Conservation (phyloP, 1,284 basidiomycete species). For the Ustilago bromivora region DNA sequence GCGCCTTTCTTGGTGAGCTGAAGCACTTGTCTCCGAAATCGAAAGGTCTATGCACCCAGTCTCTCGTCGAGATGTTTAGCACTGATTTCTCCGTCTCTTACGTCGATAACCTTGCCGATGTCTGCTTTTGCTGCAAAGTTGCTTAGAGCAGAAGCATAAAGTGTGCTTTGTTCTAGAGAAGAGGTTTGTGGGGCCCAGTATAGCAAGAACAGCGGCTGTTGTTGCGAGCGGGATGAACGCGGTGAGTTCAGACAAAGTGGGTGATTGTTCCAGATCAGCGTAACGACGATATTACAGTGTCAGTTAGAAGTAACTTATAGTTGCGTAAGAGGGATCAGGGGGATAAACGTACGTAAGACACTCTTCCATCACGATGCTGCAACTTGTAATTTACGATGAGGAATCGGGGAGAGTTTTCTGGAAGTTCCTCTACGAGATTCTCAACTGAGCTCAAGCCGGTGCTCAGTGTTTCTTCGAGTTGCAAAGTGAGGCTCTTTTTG, state of each 20-base stretch:
- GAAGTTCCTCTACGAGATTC: slow-evolving; percentile 76
- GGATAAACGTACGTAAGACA: slow-evolving; percentile 74
- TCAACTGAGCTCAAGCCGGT: slow-evolving; percentile 39
- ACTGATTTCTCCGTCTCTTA: slow-evolving; percentile 58
- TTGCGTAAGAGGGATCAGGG: not conserved
- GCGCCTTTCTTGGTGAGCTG: too few relatives aligned
- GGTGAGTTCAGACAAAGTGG: not conserved
- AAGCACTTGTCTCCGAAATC: not conserved
- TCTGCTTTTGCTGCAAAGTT: slow-evolving; percentile 60
- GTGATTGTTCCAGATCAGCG: too few relatives aligned
- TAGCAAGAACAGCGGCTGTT: slow-evolving; percentile 32
- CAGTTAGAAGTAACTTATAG: too few relatives aligned
- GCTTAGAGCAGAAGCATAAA: slow-evolving; percentile 67
- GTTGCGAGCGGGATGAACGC: not conserved
- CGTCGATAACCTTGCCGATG: slow-evolving; percentile 63
- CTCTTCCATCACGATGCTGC: slow-evolving; percentile 83
- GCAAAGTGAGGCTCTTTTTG: slow-evolving; percentile 55
- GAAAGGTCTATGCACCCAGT: slow-evolving; percentile 49
- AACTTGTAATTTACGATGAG: slow-evolving; percentile 86
- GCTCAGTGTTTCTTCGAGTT: slow-evolving; percentile 60
- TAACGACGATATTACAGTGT: too few relatives aligned
- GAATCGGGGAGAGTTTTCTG: slow-evolving; percentile 88
- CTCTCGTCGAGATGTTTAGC: slow-evolving; percentile 42
- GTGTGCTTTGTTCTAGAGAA: slow-evolving; percentile 61
- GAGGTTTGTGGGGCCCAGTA: slow-evolving; percentile 66